phyloP scores from a whole-genome alignment of 2,329 filamentous ascomycete species.

The Penicillium sp. region DNA sequence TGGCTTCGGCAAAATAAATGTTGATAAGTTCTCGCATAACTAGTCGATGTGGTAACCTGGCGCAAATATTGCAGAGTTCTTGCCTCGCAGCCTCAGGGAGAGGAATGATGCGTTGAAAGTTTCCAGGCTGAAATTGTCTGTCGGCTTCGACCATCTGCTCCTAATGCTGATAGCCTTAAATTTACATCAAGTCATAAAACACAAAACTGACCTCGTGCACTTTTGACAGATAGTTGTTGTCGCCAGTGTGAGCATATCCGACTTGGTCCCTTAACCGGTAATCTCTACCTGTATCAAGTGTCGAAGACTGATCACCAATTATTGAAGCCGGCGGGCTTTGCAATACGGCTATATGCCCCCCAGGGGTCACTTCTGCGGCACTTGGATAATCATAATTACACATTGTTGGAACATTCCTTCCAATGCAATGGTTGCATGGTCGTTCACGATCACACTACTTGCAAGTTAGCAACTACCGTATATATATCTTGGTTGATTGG shows the following conservation, averaged over 20 bases:
- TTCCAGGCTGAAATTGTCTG: too few species aligned
- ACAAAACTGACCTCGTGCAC: too few species aligned
- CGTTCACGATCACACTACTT: not conserved
- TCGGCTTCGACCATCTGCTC: too few species aligned
- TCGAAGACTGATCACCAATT: too few species aligned
- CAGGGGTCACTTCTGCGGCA: not conserved
- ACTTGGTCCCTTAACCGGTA: too few species aligned
- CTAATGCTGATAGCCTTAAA: too few species aligned
- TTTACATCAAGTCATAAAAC: too few species aligned
- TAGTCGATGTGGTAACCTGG: not conserved
- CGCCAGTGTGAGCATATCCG: too few species aligned
- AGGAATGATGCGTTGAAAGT: too few species aligned
- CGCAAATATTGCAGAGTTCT: not conserved
- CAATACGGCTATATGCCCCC: not conserved
- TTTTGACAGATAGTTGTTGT: too few species aligned
- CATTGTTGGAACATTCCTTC: not conserved
- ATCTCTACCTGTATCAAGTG: too few species aligned
- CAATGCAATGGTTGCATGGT: not conserved
- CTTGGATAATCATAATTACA: not conserved
- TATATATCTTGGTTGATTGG: too few species aligned
- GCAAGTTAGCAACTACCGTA: not conserved
- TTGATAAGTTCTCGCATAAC: not conserved
- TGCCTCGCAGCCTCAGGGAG: not conserved
- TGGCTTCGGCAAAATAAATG: not conserved
- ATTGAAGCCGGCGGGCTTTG: not conserved